Base-by-base conservation (phyloP, 1,139 yeast genomes). In the Barnettozyma hawaiiensis region DNA sequence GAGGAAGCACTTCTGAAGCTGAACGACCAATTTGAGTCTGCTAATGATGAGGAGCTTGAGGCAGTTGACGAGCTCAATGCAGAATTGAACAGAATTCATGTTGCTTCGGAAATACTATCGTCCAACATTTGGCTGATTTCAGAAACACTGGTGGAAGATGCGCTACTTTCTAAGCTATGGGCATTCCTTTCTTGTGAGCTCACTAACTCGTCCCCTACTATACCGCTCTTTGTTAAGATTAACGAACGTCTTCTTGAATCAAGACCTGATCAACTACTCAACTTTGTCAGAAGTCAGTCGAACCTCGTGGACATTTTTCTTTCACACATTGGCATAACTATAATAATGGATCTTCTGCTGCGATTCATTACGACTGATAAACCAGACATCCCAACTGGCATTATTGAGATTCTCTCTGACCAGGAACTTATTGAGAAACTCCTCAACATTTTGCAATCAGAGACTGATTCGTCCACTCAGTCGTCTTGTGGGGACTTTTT, bases 91-190 rank as follows among this genome's bases (percentile, higher is more conserved):
- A 46, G 56, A 59, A 52, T 94, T n/a, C 82, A 85, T 44, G 70
- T 85, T 39, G 86, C 95, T 1, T 83, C 96, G 0, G 98, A 92
- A 59, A 83, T 92, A 22, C 71, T 92, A 38, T 78, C 94, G 35
- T 84, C 94, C n/a, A 97, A 92, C 60, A 94, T 89, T 18, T 92
- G 97, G 97, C 78, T 95, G 9, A 71, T 92, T 26, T 85, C 95
- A 6, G 97, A 94, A 58, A 81, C 96, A 0, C 78, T 92, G 35
- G 85, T 92, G 75, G 95, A 86, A 57, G 78, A 82, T 44, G 64
- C 66, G 4, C 73, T 85, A 46, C 63, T 94, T 47, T 75, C 77
- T 47, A 78, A 75, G 54, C 69, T 94, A 42, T 92, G 98, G 98
- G 66, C 76, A n/a, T 71, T 90, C 32, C 70, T 92, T 42, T 60